phyloP scores from a whole-genome alignment of 208 protist species.

The Trypanosoma mega region DNA sequence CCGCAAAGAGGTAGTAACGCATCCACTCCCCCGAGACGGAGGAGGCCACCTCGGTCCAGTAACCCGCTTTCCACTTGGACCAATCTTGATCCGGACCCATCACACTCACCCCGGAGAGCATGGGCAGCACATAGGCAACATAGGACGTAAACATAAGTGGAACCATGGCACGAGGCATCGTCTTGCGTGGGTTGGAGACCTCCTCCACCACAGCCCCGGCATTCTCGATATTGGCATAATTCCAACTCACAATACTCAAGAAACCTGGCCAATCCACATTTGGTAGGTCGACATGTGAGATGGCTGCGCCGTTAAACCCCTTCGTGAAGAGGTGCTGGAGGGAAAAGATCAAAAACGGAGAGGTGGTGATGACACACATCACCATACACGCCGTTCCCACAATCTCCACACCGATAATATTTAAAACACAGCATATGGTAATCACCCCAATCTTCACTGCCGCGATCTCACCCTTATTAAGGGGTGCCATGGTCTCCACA shows the following conservation, averaged over 20 bases:
- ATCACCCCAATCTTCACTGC: constrained; percentile 72
- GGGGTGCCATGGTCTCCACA: constrained; percentile 35
- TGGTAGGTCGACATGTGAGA: constrained; percentile 55
- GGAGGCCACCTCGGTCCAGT: constrained; percentile 71
- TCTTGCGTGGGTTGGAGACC: constrained; percentile 54
- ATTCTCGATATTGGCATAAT: constrained; percentile 90
- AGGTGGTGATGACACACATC: constrained; percentile 58
- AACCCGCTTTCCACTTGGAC: constrained; percentile 62
- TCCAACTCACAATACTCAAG: constrained; percentile 86
- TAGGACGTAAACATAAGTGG: constrained; percentile 78
- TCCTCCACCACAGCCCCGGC: constrained; percentile 78
- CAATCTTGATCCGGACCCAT: constrained; percentile 69
- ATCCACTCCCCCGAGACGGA: constrained; percentile 62
- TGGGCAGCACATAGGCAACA: constrained; percentile 75
- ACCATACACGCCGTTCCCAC: constrained; percentile 63
- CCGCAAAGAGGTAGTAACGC: constrained; percentile 77
- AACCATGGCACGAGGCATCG: constrained; percentile 59
- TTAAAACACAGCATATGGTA: constrained; percentile 62
- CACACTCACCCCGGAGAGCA: constrained; percentile 72
- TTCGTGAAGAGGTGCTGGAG: constrained; percentile 62
- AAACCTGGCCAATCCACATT: constrained; percentile 67
- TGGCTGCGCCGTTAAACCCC: constrained; percentile 61
- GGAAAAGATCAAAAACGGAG: constrained; percentile 70
- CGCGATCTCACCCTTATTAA: constrained; percentile 33
- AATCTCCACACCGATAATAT: constrained; percentile 72